These are phyloP conservation scores for Mycena amicta DNA, from an alignment of 768 basidiomycete genomes.

Conservation along the genomic window DNA sequence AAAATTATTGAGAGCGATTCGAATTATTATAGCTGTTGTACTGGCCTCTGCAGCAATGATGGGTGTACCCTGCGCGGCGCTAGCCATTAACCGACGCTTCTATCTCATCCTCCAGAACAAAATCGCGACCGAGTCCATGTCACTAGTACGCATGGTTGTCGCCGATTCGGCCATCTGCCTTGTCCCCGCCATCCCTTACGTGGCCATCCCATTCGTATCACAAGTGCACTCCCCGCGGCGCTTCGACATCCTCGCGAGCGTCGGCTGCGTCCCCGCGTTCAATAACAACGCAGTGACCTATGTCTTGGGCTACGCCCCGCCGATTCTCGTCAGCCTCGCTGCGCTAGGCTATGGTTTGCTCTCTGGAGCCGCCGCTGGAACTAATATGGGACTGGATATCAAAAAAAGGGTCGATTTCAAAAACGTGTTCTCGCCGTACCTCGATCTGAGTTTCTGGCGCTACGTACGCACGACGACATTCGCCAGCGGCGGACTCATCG, in stretches of 20 bases:
- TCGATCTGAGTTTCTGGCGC: background rate
- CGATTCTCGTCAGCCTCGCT: background rate
- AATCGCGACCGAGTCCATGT: background rate
- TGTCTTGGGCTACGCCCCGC: background rate
- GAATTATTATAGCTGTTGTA: too few species aligned
- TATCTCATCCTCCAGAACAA: background rate
- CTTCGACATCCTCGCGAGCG: background rate
- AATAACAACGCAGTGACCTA: background rate
- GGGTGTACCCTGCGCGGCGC: background rate
- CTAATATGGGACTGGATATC: background rate
- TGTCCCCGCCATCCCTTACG: background rate
- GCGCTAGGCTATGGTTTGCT: background rate
- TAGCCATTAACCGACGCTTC: background rate
- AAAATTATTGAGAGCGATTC: too few species aligned
- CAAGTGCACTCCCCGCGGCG: background rate
- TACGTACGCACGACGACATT: background rate
- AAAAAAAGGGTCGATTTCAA: background rate
- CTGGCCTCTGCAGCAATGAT: background rate
- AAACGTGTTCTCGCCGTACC: background rate
- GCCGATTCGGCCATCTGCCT: background rate
- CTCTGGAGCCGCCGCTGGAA: background rate
- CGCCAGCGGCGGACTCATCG: background rate
- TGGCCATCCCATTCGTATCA: background rate
- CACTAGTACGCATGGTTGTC: background rate
- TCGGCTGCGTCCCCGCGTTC: background rate